A percentile compares a stretch with the other conserved stretches of the same genome.
Evolutionary conservation across 805 yeast genomes (phyloP).

Genomic region (Jamesozyma jinghongensis): DNA sequence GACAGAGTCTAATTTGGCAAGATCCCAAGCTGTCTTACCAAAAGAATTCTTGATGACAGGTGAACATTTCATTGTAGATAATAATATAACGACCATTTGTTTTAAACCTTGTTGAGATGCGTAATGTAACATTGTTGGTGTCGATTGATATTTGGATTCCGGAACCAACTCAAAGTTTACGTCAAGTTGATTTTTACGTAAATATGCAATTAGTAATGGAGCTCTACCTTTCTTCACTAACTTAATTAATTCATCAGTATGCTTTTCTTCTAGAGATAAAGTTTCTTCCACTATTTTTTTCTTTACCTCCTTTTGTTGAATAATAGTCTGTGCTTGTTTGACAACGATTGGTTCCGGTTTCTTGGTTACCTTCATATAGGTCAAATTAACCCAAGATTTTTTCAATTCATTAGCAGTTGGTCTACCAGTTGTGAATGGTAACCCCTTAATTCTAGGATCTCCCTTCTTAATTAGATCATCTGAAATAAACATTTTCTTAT

Average conservation of each 20-base stretch:
- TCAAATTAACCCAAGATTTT: slow-evolving; percentile 72
- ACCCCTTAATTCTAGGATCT: slow-evolving; percentile 55
- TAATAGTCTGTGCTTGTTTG: slow-evolving; percentile 12
- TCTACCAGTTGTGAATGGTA: slow-evolving; percentile 86
- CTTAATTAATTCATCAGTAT: slow-evolving; percentile 48
- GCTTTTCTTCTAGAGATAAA: slow-evolving; percentile 35
- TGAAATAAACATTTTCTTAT: slow-evolving; percentile 54
- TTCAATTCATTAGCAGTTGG: slow-evolving; percentile 78
- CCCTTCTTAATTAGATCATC: slow-evolving; percentile 41
- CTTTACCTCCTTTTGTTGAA: slow-evolving; percentile 2
- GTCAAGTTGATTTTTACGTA: slow-evolving; percentile 48
- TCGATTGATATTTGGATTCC: slow-evolving; percentile 38
- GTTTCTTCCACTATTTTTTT: slow-evolving; percentile 9
- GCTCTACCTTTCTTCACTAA: slow-evolving; percentile 66
- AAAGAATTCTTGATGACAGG: slow-evolving; percentile 46
- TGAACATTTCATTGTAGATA: slow-evolving; percentile 59
- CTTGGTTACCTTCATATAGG: slow-evolving; percentile 46
- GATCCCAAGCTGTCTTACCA: slow-evolving; percentile 63
- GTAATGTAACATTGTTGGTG: slow-evolving; percentile 71
- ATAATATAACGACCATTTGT: slow-evolving; percentile 54
- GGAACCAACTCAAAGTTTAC: slow-evolving; percentile 53
- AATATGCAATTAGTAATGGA: slow-evolving; percentile 56
- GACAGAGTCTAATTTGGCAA: slow-evolving; percentile 41
- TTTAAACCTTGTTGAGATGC: slow-evolving; percentile 60
- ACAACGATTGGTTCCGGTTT: slow-evolving; percentile 42